A percentile compares a stretch with the other conserved stretches of the same genome.
phyloP scores from a whole-genome alignment of 805 yeast genomes.

The Wickerhamomyces bovis region DNA sequence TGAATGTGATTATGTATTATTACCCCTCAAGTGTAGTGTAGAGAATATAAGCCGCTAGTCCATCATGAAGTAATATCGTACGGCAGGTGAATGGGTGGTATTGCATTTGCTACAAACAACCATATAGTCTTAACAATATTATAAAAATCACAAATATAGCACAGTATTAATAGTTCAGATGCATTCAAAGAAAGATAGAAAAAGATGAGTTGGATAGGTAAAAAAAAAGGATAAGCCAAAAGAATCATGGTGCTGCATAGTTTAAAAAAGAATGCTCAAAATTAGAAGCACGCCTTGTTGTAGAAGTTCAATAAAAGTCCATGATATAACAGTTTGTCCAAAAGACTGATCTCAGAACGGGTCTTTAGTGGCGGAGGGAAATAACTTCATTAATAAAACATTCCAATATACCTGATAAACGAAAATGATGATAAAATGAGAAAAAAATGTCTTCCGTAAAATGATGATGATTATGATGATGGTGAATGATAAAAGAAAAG shows the following conservation, averaged over 20 bases:
- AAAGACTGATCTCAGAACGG: not conserved
- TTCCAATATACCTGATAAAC: not conserved
- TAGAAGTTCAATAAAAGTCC: not conserved
- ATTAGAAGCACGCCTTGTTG: not conserved
- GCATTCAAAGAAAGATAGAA: not conserved
- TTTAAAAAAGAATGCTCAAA: not conserved
- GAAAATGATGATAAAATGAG: not conserved
- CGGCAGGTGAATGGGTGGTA: too few relatives aligned
- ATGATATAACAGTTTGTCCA: not conserved
- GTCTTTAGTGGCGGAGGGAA: not conserved
- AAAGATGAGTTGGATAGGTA: not conserved
- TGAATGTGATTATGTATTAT: not conserved
- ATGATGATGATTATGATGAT: not conserved
- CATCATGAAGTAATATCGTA: too few relatives aligned
- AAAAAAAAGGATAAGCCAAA: not conserved
- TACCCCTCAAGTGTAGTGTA: not conserved
- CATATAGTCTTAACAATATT: not conserved
- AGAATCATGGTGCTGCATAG: not conserved
- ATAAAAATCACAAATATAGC: not conserved
- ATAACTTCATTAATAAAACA: not conserved
- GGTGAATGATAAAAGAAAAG: not conserved
- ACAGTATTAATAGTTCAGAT: not conserved
- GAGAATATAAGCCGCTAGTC: too few relatives aligned
- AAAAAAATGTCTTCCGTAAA: not conserved
- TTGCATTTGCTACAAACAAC: not conserved